Evolutionary conservation across 805 yeast genomes (phyloP).

Genomic region (Saccharomycopsis fermentans): DNA sequence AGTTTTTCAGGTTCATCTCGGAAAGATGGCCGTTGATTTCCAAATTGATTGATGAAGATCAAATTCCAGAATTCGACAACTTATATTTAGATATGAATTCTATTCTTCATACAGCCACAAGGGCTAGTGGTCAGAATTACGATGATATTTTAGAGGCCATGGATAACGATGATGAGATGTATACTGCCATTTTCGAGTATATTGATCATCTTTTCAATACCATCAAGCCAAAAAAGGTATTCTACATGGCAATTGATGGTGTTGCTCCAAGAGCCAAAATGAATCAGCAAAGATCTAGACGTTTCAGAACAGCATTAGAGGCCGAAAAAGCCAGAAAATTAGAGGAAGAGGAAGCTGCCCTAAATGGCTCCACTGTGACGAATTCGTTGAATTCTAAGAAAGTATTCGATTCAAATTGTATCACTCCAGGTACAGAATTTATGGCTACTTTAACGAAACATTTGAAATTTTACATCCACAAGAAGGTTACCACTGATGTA

Average conservation of each 20-base stretch:
- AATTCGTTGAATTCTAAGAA: conserved; percentile 11
- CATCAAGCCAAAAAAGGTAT: conserved; percentile 75
- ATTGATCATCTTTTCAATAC: conserved; percentile 87
- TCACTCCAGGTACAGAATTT: conserved; percentile 95
- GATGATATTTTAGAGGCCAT: conserved; percentile 50
- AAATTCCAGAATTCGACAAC: conserved; percentile 90
- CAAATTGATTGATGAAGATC: conserved; percentile 69
- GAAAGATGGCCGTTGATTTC: conserved; percentile 98
- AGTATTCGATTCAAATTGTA: conserved; percentile 84
- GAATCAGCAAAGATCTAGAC: conserved; percentile 95
- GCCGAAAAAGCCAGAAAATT: conserved; percentile 61
- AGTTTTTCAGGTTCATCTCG: conserved; percentile 90
- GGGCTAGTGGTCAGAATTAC: conserved; percentile 47
- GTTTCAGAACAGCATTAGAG: conserved; percentile 89
- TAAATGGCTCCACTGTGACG: conserved; percentile 5
- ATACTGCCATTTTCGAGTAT: conserved; percentile 83
- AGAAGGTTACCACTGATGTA: conserved; percentile 77
- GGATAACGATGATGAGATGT: conserved; percentile 78
- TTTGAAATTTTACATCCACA: conserved; percentile 77
- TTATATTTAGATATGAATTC: conserved; percentile 96
- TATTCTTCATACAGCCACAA: conserved; percentile 88
- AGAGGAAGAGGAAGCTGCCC: conserved; percentile 15
- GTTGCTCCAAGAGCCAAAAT: conserved; percentile 98
- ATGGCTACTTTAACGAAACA: conserved; percentile 82
- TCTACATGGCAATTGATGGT: conserved; percentile 97